A percentile compares a stretch with the other conserved stretches of the same genome.
These are phyloP conservation scores for Blastobotrys muscicola DNA, from an alignment of 805 yeast genomes.

Conservation along the genomic window DNA sequence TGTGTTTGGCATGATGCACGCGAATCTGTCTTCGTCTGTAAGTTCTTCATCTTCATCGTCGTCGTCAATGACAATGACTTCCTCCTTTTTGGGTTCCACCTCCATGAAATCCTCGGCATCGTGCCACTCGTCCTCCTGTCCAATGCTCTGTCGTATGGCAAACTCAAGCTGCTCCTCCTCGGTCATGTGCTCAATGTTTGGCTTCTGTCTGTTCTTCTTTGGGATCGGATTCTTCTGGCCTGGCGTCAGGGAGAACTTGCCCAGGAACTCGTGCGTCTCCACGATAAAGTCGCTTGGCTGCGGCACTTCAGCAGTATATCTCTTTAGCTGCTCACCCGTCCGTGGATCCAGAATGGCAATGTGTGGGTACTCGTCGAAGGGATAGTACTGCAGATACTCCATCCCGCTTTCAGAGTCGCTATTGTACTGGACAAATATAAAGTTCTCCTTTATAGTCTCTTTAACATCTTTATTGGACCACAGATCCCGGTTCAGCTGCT, in stretches of 20 bases:
- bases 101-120: slow-evolving; percentile 6
- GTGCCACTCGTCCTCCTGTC: slow-evolving; percentile 18
- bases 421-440: slow-evolving; percentile 79
- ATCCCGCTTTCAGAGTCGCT: slow-evolving; percentile 67
- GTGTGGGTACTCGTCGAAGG: slow-evolving; percentile 69
- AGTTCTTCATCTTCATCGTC: slow-evolving; percentile 19
- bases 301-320: slow-evolving; percentile 61
- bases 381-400: slow-evolving; percentile 63
- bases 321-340: slow-evolving; percentile 81
- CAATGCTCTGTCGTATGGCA: slow-evolving; percentile 62
- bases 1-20: slow-evolving; percentile 39
- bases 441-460: slow-evolving; percentile 51
- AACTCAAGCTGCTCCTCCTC: slow-evolving; percentile 79
- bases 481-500: slow-evolving; percentile 82
- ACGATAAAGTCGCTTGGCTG: slow-evolving; percentile 48
- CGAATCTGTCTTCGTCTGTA: slow-evolving; percentile 38
- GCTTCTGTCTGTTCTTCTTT: slow-evolving; percentile 37
- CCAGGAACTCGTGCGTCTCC: slow-evolving; percentile 62
- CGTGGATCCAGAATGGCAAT: slow-evolving; percentile 88
- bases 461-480: slow-evolving; percentile 72
- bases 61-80: background rate
- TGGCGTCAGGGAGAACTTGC: slow-evolving; percentile 54
- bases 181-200: slow-evolving; percentile 56
- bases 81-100: slow-evolving; percentile 14
- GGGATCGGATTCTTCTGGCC: slow-evolving; percentile 52